These are phyloP conservation scores for Claviceps maximensis DNA, from an alignment of 2,329 filamentous ascomycete species.

Conservation along the genomic window DNA sequence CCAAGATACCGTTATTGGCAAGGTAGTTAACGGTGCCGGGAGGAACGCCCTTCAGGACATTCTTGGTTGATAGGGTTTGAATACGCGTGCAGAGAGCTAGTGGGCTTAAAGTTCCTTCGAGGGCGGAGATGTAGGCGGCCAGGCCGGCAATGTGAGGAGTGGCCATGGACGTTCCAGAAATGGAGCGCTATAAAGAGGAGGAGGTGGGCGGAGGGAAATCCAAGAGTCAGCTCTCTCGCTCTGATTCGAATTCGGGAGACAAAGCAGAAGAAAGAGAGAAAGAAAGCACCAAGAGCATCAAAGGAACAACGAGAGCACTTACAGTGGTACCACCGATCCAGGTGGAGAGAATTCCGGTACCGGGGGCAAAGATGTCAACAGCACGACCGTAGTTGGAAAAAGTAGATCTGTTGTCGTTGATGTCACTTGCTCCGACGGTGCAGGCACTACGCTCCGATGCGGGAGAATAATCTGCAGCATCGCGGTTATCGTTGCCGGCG, in stretches of 20 bases:
- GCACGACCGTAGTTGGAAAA: constrained; percentile 40
- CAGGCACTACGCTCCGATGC: constrained; percentile 34
- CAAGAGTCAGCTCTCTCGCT: neutral
- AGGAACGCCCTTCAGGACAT: constrained; percentile 15
- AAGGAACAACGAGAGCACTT: neutral
- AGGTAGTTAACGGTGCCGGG: constrained; percentile 13
- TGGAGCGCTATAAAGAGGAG: constrained; percentile 12
- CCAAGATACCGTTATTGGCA: constrained; percentile 15
- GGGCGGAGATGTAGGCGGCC: constrained; percentile 30
- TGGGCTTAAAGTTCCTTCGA: constrained; percentile 16
- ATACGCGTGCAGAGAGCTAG: constrained; percentile 9
- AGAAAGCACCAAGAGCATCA: too few species aligned
- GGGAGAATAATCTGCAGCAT: constrained; percentile 33
- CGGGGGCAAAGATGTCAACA: constrained; percentile 40
- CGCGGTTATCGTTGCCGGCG: constrained; percentile 35
- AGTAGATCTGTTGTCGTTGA: constrained; percentile 25
- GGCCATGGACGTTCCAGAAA: constrained; percentile 34
- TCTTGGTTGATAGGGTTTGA: constrained; percentile 3
- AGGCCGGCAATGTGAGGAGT: constrained; percentile 29
- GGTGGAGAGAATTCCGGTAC: constrained; percentile 31
- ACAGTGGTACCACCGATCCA: constrained; percentile 29
- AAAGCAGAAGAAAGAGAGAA: too few species aligned
- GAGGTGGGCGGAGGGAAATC: neutral
- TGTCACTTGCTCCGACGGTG: constrained; percentile 38
- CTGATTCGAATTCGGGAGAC: neutral